Evolutionary conservation across 345 rosid species (phyloP).

Genomic region (Limnanthes douglasii): DNA sequence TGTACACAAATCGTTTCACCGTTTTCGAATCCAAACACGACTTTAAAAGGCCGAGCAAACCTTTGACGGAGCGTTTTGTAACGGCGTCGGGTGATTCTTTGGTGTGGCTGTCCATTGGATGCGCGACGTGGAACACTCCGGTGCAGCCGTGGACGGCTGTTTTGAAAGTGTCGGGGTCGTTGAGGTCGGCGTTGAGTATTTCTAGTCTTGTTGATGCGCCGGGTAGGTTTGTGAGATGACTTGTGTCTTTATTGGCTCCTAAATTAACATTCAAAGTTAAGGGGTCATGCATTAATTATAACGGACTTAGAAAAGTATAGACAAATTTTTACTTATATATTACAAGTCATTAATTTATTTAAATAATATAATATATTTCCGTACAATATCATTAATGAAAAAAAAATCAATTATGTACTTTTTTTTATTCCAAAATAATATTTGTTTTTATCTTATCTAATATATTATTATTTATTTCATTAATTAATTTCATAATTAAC

Average conservation of each 20-base stretch:
- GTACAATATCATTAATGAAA: no score
- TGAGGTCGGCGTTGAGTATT: constrained; percentile 35
- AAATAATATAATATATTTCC: no score
- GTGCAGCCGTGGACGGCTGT: constrained; percentile 43
- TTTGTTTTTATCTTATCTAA: no score
- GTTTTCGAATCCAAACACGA: constrained; percentile 35
- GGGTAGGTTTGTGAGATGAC: constrained; percentile 38
- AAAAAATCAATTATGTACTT: no score
- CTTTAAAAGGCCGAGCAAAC: constrained; percentile 32
- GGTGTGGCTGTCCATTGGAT: constrained; percentile 21
- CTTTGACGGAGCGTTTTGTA: constrained; percentile 30
- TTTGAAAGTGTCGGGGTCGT: constrained; percentile 29
- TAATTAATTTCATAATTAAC: no score
- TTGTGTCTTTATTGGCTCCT: constrained; percentile 35
- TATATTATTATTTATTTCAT: no score
- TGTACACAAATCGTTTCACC: constrained; percentile 46
- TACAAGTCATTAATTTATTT: no score
- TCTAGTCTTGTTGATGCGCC: constrained; percentile 37
- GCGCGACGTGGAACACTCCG: constrained; percentile 48
- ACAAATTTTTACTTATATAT: no score
- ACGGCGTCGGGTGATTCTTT: constrained; percentile 31
- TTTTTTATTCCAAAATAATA: no score
- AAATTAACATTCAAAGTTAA: no score
- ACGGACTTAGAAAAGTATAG: no score
- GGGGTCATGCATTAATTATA: no score